Evolutionary conservation across 257 asterid species (phyloP), one percentile per base, ranked within the genome.

Genomic region (Forsythia viridissima): DNA sequence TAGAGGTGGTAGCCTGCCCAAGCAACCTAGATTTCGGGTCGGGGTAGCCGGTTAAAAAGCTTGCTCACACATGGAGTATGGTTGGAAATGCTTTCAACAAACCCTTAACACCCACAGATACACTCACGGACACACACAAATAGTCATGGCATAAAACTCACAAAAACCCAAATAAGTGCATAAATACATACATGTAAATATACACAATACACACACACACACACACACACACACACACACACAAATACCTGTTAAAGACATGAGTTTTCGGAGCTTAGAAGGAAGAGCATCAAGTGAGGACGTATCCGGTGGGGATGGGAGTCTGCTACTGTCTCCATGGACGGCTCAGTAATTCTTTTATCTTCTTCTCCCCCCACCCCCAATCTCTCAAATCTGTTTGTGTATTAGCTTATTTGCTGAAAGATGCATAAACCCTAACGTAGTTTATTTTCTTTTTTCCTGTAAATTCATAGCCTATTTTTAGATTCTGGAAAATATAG

Each of bases 271-370:
- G 71, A 93, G 98, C 75, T 95, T 93, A 13, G 96, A 84, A 5
- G 99, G 98, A 51, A 94, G 70, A 20, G 87, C 90, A 61, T 94
- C 97, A 24, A 91, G 30, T 83, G 92, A 82, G 78, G 96, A 85
- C 51, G 86, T 71, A 7, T 75, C 82, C 4, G 98, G 99, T 20
- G 98, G 96, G 0, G 97, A 97, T n/a, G 99, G 97, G 16, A 91
- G 98, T 34, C 97, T 86, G 71, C 75, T 52, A 81, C 76, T 78
- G 34, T 88, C 90, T 9, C 94, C 98, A 72, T 91, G 98, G 5
- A 94, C 94, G 5, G 97, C 97, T 71, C 68, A 76, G 85, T 87
- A 94, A 65, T 94, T 92, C 86, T 91, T 94, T 83, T 92, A 96
- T 55, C 97, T 91, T 80, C 98, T 87, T 81, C 80, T 83, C 16